phyloP scores from a whole-genome alignment of 176 grass and related monocot genomes.

The Miscanthus lutarioriparius region DNA sequence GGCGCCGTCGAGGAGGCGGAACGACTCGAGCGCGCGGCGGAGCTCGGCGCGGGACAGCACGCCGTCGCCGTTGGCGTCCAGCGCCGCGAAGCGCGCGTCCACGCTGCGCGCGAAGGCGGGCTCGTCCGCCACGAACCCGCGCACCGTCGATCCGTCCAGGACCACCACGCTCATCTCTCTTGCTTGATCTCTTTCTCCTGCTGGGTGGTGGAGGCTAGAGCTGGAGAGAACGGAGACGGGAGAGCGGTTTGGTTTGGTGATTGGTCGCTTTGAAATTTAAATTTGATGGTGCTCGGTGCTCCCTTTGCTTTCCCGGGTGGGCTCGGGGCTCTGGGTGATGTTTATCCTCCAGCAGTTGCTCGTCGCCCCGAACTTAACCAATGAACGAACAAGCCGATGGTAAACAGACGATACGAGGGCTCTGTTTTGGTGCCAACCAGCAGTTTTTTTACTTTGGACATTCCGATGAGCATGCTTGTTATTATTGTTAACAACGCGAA shows the following conservation, averaged over 20 bases:
- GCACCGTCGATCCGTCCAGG: conserved; percentile 80
- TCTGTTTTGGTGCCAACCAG: no score
- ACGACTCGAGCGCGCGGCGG: conserved; percentile 86
- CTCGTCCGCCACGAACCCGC: conserved; percentile 76
- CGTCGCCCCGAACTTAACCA: no score
- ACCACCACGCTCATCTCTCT: conserved; percentile 70
- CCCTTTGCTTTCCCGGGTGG: neutral
- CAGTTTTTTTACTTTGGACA: no score
- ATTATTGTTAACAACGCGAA: no score
- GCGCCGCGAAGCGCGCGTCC: conserved; percentile 69
- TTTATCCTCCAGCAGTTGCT: neutral
- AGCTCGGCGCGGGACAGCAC: conserved; percentile 89
- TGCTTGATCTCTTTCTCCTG: neutral
- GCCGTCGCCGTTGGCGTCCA: conserved; percentile 92
- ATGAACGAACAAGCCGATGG: no score
- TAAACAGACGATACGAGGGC: no score
- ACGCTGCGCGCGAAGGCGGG: conserved; percentile 63
- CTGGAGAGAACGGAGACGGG: neutral
- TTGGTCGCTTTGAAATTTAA: neutral
- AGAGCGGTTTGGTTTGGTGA: neutral
- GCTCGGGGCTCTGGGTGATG: neutral
- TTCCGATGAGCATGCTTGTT: no score
- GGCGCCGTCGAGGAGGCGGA: conserved; percentile 82
- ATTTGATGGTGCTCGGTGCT: no score
- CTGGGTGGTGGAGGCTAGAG: neutral